Base-by-base conservation (phyloP, 208 protist genomes). In the Angomonas desouzai region DNA sequence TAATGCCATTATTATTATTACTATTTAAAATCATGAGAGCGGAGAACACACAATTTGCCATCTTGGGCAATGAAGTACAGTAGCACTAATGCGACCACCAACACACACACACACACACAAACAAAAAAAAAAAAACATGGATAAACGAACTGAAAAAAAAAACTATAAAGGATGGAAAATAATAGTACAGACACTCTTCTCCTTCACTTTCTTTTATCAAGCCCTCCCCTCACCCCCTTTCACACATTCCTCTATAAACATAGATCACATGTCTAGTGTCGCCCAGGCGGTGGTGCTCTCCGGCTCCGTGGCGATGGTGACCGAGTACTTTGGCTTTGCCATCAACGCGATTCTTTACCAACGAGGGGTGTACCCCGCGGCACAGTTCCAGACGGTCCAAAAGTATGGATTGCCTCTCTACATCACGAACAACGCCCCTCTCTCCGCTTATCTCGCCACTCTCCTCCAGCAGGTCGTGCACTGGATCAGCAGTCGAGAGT, bases 301-400 rank as follows among this genome's bases (percentile, higher is more conserved):
- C 34, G 98, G 98, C 22, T 98, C 96, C 16, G 86, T 97, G 2
- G 85, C 93, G n/a, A 98, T 97, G 28, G 97, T 99, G 40, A 96
- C 96, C 3, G 98, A 99, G 79, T 99, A 99, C 70, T 98, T 99
- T 76, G 89, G 83, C 23, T 98, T 96, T 60, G 80, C 87, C 13
- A 89, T 97, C 34, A 97, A 97, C 72, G 84, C 53, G 55, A 95
- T 98, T 68, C 80, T 99, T 53, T 98, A 97, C 76, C 96, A 98
- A 74, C 93, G 98, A 20, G 97, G 97, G 16, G 90, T 99, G 53
- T 99, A 99, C 84, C 97, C 98, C 20, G 76, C 94, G 1, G 96
- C 99, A n/a, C 71, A 69, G 36, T 99, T 99, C 69, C 69, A 83
- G 16, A 64, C 77, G 38, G 85, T 98, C 38, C 89, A 76, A 25